A percentile compares a stretch with the other conserved stretches of the same genome.
These are phyloP conservation scores for Avena insularis DNA, from an alignment of 176 grass and related monocot species.

Conservation along the genomic window DNA sequence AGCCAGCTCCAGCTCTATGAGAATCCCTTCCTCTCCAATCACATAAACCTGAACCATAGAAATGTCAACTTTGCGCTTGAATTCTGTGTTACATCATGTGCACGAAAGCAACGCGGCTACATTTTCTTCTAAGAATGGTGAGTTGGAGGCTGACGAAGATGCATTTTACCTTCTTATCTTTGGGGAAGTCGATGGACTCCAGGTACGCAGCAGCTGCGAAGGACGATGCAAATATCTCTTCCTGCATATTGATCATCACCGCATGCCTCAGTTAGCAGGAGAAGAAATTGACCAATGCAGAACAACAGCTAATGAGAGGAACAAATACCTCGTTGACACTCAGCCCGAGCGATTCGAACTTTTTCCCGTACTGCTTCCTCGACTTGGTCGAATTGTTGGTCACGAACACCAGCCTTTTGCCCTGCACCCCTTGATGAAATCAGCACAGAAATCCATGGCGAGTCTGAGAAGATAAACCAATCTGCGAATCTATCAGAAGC, in stretches of 20 bases:
- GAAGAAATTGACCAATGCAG: background rate
- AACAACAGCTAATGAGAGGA: background rate
- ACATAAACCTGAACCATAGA: constrained; percentile 72
- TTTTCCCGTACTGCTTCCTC: constrained; percentile 97
- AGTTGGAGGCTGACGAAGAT: background rate
- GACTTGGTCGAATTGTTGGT: constrained; percentile 97
- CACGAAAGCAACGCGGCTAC: background rate
- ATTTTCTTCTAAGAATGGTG: constrained; percentile 10
- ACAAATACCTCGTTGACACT: constrained; percentile 68
- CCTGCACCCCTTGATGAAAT: constrained; percentile 45
- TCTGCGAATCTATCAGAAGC: background rate
- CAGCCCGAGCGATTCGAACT: constrained; percentile 84
- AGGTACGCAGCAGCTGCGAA: constrained; percentile 94
- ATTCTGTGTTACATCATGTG: background rate
- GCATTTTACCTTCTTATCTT: constrained; percentile 78
- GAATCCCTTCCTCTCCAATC: constrained; percentile 95
- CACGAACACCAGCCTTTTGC: constrained; percentile 95
- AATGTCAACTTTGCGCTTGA: background rate
- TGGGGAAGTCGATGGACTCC: constrained; percentile 90
- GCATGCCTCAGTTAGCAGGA: background rate
- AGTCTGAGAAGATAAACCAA: background rate
- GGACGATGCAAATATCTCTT: constrained; percentile 99
- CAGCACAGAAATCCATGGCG: background rate
- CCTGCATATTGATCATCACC: constrained; percentile 39
- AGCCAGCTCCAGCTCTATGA: constrained; percentile 89